These are phyloP conservation scores for Fusarium annulatum DNA, from an alignment of 2,329 filamentous ascomycete genomes.

Conservation along the genomic window DNA sequence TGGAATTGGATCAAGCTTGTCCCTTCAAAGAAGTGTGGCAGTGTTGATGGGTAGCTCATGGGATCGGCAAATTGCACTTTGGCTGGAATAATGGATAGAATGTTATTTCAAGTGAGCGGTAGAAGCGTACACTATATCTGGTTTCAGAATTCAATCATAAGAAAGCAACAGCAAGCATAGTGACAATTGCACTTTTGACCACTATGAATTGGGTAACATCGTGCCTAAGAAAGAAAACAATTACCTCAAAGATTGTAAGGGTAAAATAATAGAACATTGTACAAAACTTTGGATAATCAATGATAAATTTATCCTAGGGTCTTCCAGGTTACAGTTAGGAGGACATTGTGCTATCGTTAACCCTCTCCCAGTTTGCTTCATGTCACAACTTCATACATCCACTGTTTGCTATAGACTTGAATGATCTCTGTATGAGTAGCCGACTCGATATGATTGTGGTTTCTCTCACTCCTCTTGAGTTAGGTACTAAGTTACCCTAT, in stretches of 20 bases:
- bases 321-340: not conserved
- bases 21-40: slow-evolving; percentile 7
- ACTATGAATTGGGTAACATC: no score
- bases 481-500: not conserved
- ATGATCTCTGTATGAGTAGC: not conserved
- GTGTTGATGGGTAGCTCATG: slow-evolving; percentile 8
- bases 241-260: not conserved
- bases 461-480: not conserved
- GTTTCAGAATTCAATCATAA: not conserved
- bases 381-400: not conserved
- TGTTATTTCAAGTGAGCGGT: slow-evolving; percentile 5
- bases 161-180: not conserved
- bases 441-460: not conserved
- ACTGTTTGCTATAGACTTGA: fast-evolving
- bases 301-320: no score
- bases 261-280: not conserved
- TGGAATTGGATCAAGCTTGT: slow-evolving; percentile 10
- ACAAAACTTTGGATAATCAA: no score
- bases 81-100: slow-evolving; percentile 25
- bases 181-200: not conserved
- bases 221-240: not conserved
- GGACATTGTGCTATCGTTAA: no score
- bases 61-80: slow-evolving; percentile 11
- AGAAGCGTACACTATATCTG: not conserved
- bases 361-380: not conserved